phyloP scores from a whole-genome alignment of 2,329 filamentous ascomycete genomes.

The Atkinsonella texensis region DNA sequence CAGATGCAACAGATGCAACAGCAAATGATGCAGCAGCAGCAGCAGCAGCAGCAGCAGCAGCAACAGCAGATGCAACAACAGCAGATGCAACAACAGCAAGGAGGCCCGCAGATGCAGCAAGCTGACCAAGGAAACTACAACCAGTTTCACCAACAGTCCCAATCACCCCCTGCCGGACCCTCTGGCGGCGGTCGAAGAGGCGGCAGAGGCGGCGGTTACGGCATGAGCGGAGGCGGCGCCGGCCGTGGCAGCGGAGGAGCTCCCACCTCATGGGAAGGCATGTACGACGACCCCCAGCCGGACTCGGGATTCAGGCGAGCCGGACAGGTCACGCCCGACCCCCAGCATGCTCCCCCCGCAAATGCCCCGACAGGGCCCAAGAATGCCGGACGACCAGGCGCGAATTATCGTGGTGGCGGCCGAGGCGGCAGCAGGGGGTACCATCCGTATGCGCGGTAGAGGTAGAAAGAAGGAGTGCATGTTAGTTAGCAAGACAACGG shows the following conservation, averaged over 20 bases:
- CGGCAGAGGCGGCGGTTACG: conserved; percentile 12
- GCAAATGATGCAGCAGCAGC: conserved; percentile 34
- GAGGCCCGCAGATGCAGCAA: conserved; percentile 13
- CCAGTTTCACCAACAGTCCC: conserved; percentile 35
- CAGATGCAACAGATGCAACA: conserved; percentile 40
- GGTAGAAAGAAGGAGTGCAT: background rate
- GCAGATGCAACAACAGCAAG: conserved; percentile 33
- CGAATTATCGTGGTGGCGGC: conserved; percentile 87
- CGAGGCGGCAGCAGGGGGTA: conserved; percentile 63
- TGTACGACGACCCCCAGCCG: conserved; percentile 93
- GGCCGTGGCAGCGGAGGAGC: conserved; percentile 40
- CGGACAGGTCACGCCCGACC: conserved; percentile 28
- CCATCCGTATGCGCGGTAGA: conserved; percentile 55
- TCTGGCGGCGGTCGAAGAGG: conserved; percentile 14
- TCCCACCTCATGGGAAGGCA: conserved; percentile 89
- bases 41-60: conserved; percentile 30
- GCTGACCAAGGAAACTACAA: conserved; percentile 1
- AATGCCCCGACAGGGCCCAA: conserved; percentile 85
- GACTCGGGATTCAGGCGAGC: conserved; percentile 38
- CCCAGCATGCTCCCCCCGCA: conserved; percentile 36
- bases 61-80: conserved; percentile 35
- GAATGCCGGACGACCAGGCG: conserved; percentile 83
- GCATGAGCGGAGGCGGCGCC: conserved; percentile 20
- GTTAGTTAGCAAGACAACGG: too few relatives aligned
- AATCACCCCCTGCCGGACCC: conserved; percentile 19